phyloP scores from a whole-genome alignment of 2,329 filamentous ascomycete genomes.

The Juglanconis oblonga region DNA sequence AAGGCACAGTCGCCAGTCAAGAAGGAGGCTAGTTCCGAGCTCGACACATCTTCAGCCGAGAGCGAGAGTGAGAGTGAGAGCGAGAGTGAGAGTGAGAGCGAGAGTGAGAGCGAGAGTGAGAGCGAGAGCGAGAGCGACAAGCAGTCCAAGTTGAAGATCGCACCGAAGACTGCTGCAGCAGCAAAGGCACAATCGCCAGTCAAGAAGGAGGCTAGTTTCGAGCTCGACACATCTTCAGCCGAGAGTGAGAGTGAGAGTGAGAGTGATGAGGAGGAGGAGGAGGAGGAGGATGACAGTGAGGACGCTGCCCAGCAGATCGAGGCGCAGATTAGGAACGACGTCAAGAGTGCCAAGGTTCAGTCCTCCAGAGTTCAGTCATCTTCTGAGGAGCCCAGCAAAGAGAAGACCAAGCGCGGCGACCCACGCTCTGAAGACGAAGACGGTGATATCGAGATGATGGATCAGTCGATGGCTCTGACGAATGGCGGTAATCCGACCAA shows the following conservation, averaged over 20 bases:
- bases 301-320: constrained; percentile 14
- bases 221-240: constrained; percentile 16
- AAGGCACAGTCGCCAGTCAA: constrained; percentile 2
- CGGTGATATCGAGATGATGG: constrained; percentile 23
- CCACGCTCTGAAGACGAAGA: constrained; percentile 7
- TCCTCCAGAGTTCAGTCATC: not conserved
- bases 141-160: constrained; percentile 12
- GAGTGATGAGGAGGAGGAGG: too few relatives aligned
- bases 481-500: constrained; percentile 12
- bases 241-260: constrained; percentile 10
- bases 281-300: constrained; percentile 22
- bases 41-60: constrained; percentile 17
- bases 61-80: too few relatives aligned
- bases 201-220: constrained; percentile 9
- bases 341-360: constrained; percentile 10
- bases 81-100: too few relatives aligned
- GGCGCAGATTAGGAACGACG: constrained; percentile 14
- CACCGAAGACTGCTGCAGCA: too few relatives aligned
- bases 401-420: constrained; percentile 8
- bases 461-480: constrained; percentile 35
- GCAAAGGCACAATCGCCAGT: constrained; percentile 1
- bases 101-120: constrained; percentile 6
- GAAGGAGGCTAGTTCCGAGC: constrained; percentile 12
- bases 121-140: constrained; percentile 10
- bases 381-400: constrained; percentile 2